A percentile compares a stretch with the other conserved stretches of the same genome.
phyloP scores from a whole-genome alignment of 208 protist species.

The Novymonas esmeraldas region DNA sequence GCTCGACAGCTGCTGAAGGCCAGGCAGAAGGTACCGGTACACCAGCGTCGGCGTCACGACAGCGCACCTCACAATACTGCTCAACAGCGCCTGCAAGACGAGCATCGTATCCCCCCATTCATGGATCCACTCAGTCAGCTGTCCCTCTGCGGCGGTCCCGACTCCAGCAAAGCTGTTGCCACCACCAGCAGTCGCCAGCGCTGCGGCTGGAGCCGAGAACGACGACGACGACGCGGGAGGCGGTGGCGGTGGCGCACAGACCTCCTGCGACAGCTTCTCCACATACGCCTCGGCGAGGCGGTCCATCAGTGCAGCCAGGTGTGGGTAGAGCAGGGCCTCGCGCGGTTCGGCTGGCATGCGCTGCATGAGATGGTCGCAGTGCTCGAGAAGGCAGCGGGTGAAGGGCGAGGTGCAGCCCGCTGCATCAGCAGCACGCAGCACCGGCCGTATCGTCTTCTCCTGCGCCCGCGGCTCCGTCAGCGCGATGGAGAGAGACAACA shows the following conservation, averaged over 20 bases:
- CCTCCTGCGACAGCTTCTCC: conserved; percentile 20
- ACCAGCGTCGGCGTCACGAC: conserved; percentile 72
- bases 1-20: conserved; percentile 44
- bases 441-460: conserved; percentile 47
- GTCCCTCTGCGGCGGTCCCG: neutral
- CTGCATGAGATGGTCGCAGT: conserved; percentile 52
- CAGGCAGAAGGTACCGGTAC: conserved; percentile 51
- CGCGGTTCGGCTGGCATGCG: conserved; percentile 70
- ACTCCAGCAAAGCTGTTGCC: too few species aligned
- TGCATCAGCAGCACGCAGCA: conserved; percentile 40
- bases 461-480: conserved; percentile 44
- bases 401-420: conserved; percentile 56
- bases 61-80: conserved; percentile 53
- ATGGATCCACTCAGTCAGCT: conserved; percentile 12
- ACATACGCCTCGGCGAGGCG: conserved; percentile 42
- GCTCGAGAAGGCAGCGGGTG: conserved; percentile 43
- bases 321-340: conserved; percentile 64
- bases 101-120: conserved; percentile 52
- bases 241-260: neutral
- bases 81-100: conserved; percentile 43
- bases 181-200: too few species aligned
- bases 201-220: neutral
- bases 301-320: conserved; percentile 56
- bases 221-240: neutral
- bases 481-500: conserved; percentile 41